A percentile compares a stretch with the other conserved stretches of the same genome.
Conservation (phyloP, 177 flowering plant genomes). For the Telopea speciosissima region DNA sequence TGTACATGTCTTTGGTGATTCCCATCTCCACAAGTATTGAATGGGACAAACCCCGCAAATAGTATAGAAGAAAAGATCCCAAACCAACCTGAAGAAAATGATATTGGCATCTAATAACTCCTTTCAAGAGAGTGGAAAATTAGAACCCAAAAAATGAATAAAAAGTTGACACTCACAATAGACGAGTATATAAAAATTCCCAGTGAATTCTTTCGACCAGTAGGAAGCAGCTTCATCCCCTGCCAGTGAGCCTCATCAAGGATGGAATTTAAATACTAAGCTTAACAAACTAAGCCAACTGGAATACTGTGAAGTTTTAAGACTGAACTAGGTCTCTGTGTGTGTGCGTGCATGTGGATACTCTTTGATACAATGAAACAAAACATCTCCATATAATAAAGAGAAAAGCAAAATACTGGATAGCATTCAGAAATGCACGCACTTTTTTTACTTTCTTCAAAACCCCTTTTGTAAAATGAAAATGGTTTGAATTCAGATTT, state of each 20-base stretch:
- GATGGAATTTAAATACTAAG: background rate
- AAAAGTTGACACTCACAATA: slow-evolving; percentile 40
- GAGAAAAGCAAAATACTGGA: too few species aligned
- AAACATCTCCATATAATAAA: too few species aligned
- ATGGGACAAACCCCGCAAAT: slow-evolving; percentile 49
- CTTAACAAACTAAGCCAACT: background rate
- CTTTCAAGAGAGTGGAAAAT: background rate
- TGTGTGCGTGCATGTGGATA: too few species aligned
- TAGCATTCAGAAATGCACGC: too few species aligned
- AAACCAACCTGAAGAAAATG: slow-evolving; percentile 59
- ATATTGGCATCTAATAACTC: background rate
- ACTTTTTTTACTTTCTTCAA: too few species aligned
- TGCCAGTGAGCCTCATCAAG: slow-evolving; percentile 23
- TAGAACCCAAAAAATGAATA: background rate
- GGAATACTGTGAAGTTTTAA: background rate
- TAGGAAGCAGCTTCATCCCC: slow-evolving; percentile 98
- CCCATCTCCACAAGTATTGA: slow-evolving; percentile 60
- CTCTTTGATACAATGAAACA: too few species aligned
- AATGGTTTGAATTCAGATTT: too few species aligned
- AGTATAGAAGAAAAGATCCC: slow-evolving; percentile 63
- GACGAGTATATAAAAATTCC: slow-evolving; percentile 67
- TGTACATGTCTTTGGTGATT: slow-evolving; percentile 71
- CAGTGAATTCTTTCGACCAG: slow-evolving; percentile 71
- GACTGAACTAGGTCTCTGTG: background rate
- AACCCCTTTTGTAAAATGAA: too few species aligned